Evolutionary conservation across 305 asterid genomes (phyloP), one percentile per base, ranked within the genome.

Genomic region (Ilex paraguariensis): DNA sequence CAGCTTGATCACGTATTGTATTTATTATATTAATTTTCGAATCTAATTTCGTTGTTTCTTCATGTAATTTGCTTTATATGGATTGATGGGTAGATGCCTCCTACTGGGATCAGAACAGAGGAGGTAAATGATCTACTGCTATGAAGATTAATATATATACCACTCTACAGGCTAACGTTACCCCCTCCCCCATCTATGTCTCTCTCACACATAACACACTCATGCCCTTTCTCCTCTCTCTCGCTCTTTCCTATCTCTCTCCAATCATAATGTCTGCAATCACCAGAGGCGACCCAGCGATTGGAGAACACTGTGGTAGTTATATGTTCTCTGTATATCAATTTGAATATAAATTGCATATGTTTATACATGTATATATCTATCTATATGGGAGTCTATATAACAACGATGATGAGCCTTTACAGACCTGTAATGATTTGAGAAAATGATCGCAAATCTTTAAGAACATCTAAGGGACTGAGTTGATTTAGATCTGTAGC

Each of bases 1-100:
- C 91, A 84, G 70, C 95, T 92, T 50, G 95, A 92, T 81, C 97
- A 92, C 66, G 56, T 87, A n/a, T 72, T 92, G 72, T 85, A 45
- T 54, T 12, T 3, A 52, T 39, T 11, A 8, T 36, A n/a, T 31
- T 40, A 7, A 33, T n/a, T n/a, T n/a, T n/a, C n/a, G n/a, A 7
- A 50, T 3, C 31, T 17, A 57, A 53, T 13, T 6, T 21, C 28
- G 28, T 21, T 21, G 28, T 21, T 21, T 21, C 28, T 46, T 45
- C 12, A n/a, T 2, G 8, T 31, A 46, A 31, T 65, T 64, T 32
- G 21, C 39, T 33, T 15, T 61, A 0, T 5, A 14, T 68, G 33
- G 40, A 57, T 16, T 73, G 64, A 28, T 51, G 63, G 61, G 45
- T 65, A 92, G 98, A 81, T 89, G 90, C 91, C 92, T 78, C 95